phyloP scores from a whole-genome alignment of 2,329 filamentous ascomycete species.

The Apiospora arundinis region DNA sequence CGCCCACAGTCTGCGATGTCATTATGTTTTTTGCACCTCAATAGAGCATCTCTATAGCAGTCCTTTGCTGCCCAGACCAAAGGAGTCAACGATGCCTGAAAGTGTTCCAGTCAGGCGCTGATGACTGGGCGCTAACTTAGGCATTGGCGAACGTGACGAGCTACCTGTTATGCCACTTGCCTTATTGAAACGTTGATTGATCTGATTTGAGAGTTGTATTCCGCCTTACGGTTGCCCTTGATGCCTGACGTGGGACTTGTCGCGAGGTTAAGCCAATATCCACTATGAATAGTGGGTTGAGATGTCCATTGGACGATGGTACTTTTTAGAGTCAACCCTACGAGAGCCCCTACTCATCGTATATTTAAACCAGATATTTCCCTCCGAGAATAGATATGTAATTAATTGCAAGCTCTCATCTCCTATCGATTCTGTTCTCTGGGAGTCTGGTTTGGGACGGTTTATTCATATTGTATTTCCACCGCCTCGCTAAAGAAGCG shows the following conservation, averaged over 20 bases:
- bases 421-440: neutral
- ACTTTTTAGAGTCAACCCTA: neutral
- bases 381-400: neutral
- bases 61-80: neutral
- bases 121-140: neutral
- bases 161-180: neutral
- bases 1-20: neutral
- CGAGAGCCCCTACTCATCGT: neutral
- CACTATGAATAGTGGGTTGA: neutral
- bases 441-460: neutral
- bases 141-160: neutral
- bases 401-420: no score
- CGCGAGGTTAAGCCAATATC: neutral
- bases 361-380: neutral
- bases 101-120: neutral
- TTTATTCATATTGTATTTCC: neutral
- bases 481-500: neutral
- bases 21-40: neutral
- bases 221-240: neutral
- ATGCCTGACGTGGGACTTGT: constrained; percentile 14
- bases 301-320: neutral
- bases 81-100: neutral
- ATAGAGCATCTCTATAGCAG: neutral
- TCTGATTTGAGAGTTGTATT: neutral
- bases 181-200: neutral